Percentiles rank a stretch among this genome's conserved stretches.
Evolutionary conservation across 495 filamentous ascomycete genomes (phyloP).

Genomic region (Trichoderma gamsii): DNA sequence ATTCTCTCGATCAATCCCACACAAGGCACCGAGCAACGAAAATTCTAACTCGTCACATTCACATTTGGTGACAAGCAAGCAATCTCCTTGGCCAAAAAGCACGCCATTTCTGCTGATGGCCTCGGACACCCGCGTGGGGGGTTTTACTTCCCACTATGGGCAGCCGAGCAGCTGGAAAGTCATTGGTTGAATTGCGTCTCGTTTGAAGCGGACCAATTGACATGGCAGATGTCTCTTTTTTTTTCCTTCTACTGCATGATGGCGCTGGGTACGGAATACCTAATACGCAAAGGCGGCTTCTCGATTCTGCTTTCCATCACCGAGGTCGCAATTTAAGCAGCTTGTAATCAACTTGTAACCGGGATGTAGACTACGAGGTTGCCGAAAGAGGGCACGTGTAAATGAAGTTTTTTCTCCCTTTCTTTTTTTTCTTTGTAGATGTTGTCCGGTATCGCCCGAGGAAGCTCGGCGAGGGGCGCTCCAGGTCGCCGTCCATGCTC

Average conservation of each 20-base stretch:
- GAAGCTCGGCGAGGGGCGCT: background rate
- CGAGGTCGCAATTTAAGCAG: background rate
- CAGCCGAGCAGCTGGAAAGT: background rate
- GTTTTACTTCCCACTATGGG: background rate
- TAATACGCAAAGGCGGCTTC: background rate
- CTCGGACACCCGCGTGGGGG: background rate
- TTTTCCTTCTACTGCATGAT: no score
- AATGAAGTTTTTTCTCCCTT: background rate
- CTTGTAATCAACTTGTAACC: background rate
- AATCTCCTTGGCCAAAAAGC: constrained; percentile 5
- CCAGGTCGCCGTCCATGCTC: background rate
- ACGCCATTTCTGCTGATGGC: background rate
- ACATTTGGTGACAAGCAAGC: background rate
- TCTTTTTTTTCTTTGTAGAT: background rate
- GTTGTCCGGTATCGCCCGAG: background rate
- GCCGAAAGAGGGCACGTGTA: background rate
- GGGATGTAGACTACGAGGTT: background rate
- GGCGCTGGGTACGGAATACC: no score
- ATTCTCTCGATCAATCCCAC: background rate
- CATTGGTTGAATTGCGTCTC: background rate
- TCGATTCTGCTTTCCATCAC: background rate
- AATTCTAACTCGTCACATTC: background rate
- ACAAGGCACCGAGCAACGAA: background rate
- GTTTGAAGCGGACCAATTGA: background rate
- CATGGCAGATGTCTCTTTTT: background rate